Evolutionary conservation across 176 grass and related monocot genomes (phyloP).

Genomic region (Musa troglodytarum): DNA sequence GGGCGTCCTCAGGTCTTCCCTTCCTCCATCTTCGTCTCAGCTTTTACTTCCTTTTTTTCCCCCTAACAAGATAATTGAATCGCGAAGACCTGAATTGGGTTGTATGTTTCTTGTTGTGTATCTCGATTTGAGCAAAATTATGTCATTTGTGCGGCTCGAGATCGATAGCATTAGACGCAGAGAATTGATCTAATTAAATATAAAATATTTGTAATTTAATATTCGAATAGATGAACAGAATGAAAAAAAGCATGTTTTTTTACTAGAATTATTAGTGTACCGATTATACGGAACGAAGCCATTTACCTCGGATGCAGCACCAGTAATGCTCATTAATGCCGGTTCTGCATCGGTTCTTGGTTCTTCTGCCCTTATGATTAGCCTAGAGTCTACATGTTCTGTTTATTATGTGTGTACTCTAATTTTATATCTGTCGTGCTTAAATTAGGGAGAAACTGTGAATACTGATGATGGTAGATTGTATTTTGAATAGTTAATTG

Average conservation of each 20-base stretch:
- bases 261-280: background rate
- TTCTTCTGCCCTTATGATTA: too few species aligned
- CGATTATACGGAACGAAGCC: background rate
- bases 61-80: too few species aligned
- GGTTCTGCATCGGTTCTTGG: too few species aligned
- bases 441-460: too few species aligned
- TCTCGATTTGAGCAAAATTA: too few species aligned
- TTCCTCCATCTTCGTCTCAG: background rate
- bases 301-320: background rate
- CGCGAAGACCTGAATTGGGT: background rate
- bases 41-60: background rate
- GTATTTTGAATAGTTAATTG: too few species aligned
- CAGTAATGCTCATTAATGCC: too few species aligned
- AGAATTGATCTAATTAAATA: background rate
- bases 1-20: constrained; percentile 70
- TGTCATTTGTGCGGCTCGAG: background rate
- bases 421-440: too few species aligned
- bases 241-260: background rate
- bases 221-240: background rate
- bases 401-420: too few species aligned
- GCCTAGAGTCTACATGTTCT: too few species aligned
- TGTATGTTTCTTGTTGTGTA: background rate
- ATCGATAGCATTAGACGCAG: background rate
- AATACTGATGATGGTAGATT: too few species aligned
- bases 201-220: background rate